A percentile compares a stretch with the other conserved stretches of the same genome.
phyloP scores from a whole-genome alignment of 208 protist species.

The Angomonas desouzai region DNA sequence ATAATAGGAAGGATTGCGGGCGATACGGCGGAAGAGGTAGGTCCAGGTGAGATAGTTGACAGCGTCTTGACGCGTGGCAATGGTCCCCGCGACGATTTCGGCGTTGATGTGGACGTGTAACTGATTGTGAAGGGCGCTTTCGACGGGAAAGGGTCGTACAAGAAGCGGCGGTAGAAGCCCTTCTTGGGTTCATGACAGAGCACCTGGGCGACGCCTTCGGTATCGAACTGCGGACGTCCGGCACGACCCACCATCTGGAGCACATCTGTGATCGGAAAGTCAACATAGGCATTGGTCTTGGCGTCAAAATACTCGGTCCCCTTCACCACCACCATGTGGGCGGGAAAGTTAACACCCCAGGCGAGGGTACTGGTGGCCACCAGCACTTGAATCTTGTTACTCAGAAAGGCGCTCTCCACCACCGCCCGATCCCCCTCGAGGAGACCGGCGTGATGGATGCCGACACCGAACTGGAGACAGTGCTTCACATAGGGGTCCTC shows the following conservation, averaged over 20 bases:
- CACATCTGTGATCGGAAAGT: constrained; percentile 99
- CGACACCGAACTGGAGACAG: constrained; percentile 98
- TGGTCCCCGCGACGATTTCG: constrained; percentile 96
- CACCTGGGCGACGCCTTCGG: constrained; percentile 94
- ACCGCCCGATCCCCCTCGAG: constrained; percentile 79
- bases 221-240: constrained; percentile 97
- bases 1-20: constrained; percentile 98
- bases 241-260: constrained; percentile 99
- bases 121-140: constrained; percentile 93
- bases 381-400: constrained; percentile 96
- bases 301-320: constrained; percentile 99
- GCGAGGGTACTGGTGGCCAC: constrained; percentile 98
- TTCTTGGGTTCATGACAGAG: constrained; percentile 98
- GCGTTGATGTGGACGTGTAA: constrained; percentile 99
- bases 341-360: constrained; percentile 99
- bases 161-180: constrained; percentile 99
- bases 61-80: constrained; percentile 92
- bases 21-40: constrained; percentile 97
- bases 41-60: constrained; percentile 99
- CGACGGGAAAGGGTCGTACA: constrained; percentile 99
- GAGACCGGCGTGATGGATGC: constrained; percentile 98
- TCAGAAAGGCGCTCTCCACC: constrained; percentile 94
- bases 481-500: constrained; percentile 92
- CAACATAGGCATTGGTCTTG: constrained; percentile 96
- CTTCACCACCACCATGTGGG: constrained; percentile 99